These are phyloP conservation scores for Stenogyne calaminthoides DNA, from an alignment of 305 asterid species.

Conservation along the genomic window DNA sequence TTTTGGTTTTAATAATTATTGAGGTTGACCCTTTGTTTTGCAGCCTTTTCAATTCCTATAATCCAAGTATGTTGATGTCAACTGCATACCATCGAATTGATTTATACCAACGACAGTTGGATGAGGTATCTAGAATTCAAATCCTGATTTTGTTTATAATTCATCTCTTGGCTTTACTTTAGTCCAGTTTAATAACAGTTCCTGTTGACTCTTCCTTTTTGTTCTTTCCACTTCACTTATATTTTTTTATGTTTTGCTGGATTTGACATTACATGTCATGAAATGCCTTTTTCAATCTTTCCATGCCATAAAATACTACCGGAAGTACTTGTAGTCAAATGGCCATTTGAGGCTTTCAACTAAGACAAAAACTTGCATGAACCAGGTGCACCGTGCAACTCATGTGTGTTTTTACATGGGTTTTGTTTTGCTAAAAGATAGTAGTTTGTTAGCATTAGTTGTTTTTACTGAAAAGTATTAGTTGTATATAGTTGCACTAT, in stretches of 20 bases:
- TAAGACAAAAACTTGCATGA: no score
- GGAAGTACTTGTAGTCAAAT: neutral
- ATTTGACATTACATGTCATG: no score
- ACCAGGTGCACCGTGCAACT: no score
- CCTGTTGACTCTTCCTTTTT: neutral
- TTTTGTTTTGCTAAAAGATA: no score
- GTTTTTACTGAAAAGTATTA: no score
- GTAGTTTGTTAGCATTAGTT: no score
- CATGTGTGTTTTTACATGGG: no score
- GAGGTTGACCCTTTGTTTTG: slow-evolving; percentile 33
- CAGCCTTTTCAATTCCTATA: slow-evolving; percentile 88
- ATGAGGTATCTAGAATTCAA: slow-evolving; percentile 54
- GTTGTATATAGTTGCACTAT: no score
- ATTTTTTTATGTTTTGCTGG: neutral
- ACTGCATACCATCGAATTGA: slow-evolving; percentile 85
- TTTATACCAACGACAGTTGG: slow-evolving; percentile 68
- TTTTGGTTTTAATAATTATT: slow-evolving; percentile 18
- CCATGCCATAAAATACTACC: no score
- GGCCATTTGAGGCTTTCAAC: neutral
- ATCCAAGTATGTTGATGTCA: slow-evolving; percentile 78
- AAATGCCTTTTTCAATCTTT: no score
- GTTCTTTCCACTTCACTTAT: neutral
- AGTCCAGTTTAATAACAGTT: slow-evolving; percentile 12
- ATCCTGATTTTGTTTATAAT: slow-evolving; percentile 13
- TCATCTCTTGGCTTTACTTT: slow-evolving; percentile 17